These are phyloP conservation scores for Hymenoscyphus occultus DNA, from an alignment of 2,329 filamentous ascomycete genomes.

Conservation along the genomic window DNA sequence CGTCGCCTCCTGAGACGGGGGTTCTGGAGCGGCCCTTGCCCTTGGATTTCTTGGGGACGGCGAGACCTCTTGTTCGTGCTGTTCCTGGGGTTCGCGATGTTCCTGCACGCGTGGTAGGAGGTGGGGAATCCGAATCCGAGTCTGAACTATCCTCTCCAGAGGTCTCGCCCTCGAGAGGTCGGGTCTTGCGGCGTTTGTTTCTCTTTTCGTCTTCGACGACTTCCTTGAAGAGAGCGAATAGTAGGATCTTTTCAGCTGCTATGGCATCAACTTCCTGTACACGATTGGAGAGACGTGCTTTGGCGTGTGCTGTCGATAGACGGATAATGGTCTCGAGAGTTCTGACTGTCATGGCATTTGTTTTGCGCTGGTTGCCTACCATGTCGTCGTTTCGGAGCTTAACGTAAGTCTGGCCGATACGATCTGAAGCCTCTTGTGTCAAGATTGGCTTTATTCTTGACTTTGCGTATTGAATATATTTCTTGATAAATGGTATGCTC, in stretches of 20 bases:
- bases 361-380: constrained; percentile 88
- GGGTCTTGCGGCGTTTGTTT: constrained; percentile 76
- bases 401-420: constrained; percentile 88
- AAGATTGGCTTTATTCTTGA: constrained; percentile 83
- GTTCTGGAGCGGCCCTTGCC: constrained; percentile 32
- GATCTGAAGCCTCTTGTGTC: constrained; percentile 86
- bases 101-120: constrained; percentile 29
- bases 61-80: constrained; percentile 35
- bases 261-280: constrained; percentile 88
- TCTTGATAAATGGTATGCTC: constrained; percentile 98
- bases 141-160: constrained; percentile 61
- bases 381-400: constrained; percentile 93
- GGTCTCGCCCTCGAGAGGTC: constrained; percentile 54
- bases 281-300: constrained; percentile 79
- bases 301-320: constrained; percentile 93
- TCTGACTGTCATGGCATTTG: constrained; percentile 93
- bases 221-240: constrained; percentile 97
- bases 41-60: constrained; percentile 32
- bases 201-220: constrained; percentile 75
- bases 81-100: constrained; percentile 35
- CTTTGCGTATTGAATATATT: constrained; percentile 99
- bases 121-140: constrained; percentile 36
- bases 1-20: constrained; percentile 45
- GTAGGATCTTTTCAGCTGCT: constrained; percentile 82
- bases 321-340: constrained; percentile 98